Conservation (phyloP, 2,329 filamentous ascomycete species). For the Ceratocystis colombiana region DNA sequence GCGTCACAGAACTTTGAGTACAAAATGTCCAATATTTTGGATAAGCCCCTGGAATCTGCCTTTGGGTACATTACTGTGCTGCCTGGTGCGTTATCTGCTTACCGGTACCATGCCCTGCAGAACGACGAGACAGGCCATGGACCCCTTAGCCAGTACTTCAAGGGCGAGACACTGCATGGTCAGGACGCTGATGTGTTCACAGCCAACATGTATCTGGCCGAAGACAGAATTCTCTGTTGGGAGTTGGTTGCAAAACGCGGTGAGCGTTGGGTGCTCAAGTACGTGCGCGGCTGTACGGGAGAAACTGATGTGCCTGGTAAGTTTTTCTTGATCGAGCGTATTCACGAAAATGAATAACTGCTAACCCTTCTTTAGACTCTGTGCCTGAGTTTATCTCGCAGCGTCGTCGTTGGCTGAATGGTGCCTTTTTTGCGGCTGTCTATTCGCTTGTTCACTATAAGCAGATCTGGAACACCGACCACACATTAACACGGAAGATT, state of each 20-base stretch:
- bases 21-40: slow-evolving; percentile 98
- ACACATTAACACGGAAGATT: slow-evolving; percentile 78
- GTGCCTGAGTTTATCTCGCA: slow-evolving; percentile 97
- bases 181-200: slow-evolving; percentile 96
- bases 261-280: slow-evolving; percentile 95
- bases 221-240: slow-evolving; percentile 85
- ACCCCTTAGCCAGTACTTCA: slow-evolving; percentile 95
- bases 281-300: slow-evolving; percentile 90
- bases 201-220: slow-evolving; percentile 88
- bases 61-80: slow-evolving; percentile 98
- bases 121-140: slow-evolving; percentile 95
- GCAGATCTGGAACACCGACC: slow-evolving; percentile 88
- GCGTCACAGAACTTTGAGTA: slow-evolving; percentile 99
- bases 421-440: slow-evolving; percentile 95
- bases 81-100: slow-evolving; percentile 87
- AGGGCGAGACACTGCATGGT: slow-evolving; percentile 92
- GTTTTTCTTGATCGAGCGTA: slow-evolving; percentile 29
- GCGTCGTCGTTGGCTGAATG: slow-evolving; percentile 91
- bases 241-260: slow-evolving; percentile 91
- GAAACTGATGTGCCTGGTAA: slow-evolving; percentile 95
- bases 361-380: slow-evolving; percentile 48
- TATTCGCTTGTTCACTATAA: slow-evolving; percentile 93
- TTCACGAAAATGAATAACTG: neutral
- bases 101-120: slow-evolving; percentile 89
- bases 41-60: slow-evolving; percentile 92